Evolutionary conservation across 176 grass and related monocot genomes (phyloP), one percentile per base, ranked within the genome.

Genomic region (Musa beccarii): DNA sequence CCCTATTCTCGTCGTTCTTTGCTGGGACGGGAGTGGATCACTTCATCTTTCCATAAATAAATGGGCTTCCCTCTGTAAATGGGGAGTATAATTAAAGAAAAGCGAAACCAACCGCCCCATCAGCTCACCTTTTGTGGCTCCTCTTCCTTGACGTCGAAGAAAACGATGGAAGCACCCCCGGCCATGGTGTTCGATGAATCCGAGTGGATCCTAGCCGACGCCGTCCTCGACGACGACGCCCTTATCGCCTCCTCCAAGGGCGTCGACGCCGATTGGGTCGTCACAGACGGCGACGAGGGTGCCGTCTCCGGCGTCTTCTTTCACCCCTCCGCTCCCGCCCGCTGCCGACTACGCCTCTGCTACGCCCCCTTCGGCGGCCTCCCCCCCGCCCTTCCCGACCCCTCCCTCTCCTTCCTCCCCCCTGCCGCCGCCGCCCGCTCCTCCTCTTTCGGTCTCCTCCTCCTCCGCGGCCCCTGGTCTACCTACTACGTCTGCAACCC

Each of bases 401-500:
- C 79, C 13, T 63, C 79, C 9, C 69, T 80, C n/a, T 80, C 69
- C 57, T 80, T 80, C 69, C 69, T 80, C 57, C 79, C 79, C 22
- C 79, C 79, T 13, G 43, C 79, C 15, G 69, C 71, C 68, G 64
- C 57, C 79, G 79, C 71, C 79, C 43, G 49, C 22, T 80, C 69
- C 69, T 80, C 79, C 43, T 80, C 79, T 21, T 57, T 56, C 8
- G 79, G 79, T 56, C 79, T 80, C 15, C 29, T 80, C 69, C 79
- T 80, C 57, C 69, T 72, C 55, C 69, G 68, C 22, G 79, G 79
- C 9, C 69, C 79, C n/a, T 80, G 79, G 79, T 80, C 79, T 1
- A 20, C 79, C 14, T 80, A 80, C 49, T 80, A 80, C 69, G 23
- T 80, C 79, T 80, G 79, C 79, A 73, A 73, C 15, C 79, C 69